phyloP scores from a whole-genome alignment of 306 rosid species.

The Acacia melanoxylon region DNA sequence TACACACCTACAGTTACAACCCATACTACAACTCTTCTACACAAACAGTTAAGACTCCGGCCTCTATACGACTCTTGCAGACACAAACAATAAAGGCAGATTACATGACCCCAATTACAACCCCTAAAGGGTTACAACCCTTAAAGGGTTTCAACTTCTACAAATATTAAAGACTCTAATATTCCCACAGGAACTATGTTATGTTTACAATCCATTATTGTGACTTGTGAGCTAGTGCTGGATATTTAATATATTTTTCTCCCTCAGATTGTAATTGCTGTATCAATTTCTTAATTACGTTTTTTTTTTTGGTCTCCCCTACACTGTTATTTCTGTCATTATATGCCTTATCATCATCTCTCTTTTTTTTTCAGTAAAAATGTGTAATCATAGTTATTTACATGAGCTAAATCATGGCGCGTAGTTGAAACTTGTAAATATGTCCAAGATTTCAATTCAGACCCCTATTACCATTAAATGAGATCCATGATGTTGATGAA shows the following conservation, averaged over 20 bases:
- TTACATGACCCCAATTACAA: too few relatives aligned
- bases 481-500: neutral
- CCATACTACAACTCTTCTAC: too few relatives aligned
- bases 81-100: too few relatives aligned
- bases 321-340: neutral
- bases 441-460: slow-evolving; percentile 1
- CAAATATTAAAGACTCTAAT: too few relatives aligned
- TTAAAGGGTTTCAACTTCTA: too few relatives aligned
- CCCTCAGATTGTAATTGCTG: neutral
- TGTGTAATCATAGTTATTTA: neutral
- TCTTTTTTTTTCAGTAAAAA: neutral
- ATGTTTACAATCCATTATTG: neutral
- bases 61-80: too few relatives aligned
- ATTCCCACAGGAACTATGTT: slow-evolving; percentile 10
- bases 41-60: too few relatives aligned
- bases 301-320: neutral
- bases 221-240: slow-evolving; percentile 22
- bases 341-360: neutral
- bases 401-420: neutral
- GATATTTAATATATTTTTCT: slow-evolving; percentile 4
- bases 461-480: neutral
- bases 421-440: neutral
- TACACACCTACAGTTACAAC: too few relatives aligned
- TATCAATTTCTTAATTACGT: slow-evolving; percentile 4
- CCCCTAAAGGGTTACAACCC: too few relatives aligned